Percentiles rank a stretch among this genome's conserved stretches.
phyloP scores from a whole-genome alignment of 805 yeast species.

The Wickerhamomyces sydowiorum region DNA sequence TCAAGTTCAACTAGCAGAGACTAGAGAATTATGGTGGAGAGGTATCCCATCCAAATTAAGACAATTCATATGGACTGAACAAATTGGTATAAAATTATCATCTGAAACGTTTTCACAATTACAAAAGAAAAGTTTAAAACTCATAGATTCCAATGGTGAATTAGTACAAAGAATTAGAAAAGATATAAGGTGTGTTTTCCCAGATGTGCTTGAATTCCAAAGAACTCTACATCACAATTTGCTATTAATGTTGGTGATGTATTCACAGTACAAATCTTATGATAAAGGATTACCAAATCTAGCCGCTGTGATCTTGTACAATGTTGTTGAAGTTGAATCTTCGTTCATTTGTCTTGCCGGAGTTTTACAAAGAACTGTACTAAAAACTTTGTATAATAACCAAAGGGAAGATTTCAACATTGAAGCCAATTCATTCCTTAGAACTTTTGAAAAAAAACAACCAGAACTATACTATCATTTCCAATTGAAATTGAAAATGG shows the following conservation, averaged over 20 bases:
- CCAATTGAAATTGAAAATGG: conserved; percentile 30
- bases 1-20: conserved; percentile 30
- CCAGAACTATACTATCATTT: conserved; percentile 48
- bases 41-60: conserved; percentile 46
- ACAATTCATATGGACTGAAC: conserved; percentile 44
- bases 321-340: conserved; percentile 27
- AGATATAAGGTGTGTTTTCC: conserved; percentile 27
- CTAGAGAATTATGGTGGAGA: conserved; percentile 57
- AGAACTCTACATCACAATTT: conserved; percentile 27
- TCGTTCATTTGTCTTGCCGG: conserved; percentile 36
- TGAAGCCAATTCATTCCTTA: conserved; percentile 41
- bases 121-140: background rate
- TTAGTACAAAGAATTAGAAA: conserved; percentile 4
- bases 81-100: conserved; percentile 31
- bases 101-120: conserved; percentile 6
- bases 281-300: conserved; percentile 31
- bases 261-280: conserved; percentile 25
- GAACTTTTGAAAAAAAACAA: conserved; percentile 37
- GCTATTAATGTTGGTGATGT: conserved; percentile 27
- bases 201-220: conserved; percentile 33
- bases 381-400: conserved; percentile 25
- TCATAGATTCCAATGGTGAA: conserved; percentile 5
- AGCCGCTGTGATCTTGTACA: conserved; percentile 36
- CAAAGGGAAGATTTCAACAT: conserved; percentile 27
- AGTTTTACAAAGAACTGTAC: conserved; percentile 29